Evolutionary conservation across 2,329 filamentous ascomycete species (phyloP).

Genomic region (Fusarium miscanthi): DNA sequence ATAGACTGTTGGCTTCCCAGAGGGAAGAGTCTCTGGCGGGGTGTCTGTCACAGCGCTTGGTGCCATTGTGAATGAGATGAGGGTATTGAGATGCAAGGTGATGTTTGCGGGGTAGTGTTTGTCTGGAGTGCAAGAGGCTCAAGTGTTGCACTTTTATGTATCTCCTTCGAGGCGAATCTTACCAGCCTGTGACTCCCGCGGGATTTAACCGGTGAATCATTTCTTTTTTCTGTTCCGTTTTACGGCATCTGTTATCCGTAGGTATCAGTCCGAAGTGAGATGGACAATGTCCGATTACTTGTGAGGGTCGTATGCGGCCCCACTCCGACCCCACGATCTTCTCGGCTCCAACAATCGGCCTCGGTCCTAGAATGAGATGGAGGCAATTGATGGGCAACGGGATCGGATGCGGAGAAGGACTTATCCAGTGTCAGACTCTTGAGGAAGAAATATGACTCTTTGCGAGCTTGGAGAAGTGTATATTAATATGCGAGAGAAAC

Average conservation of each 20-base stretch:
- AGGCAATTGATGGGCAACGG: background rate
- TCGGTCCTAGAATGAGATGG: background rate
- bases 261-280: background rate
- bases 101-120: background rate
- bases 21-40: background rate
- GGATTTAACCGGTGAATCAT: background rate
- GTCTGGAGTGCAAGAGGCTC: background rate
- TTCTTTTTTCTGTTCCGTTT: background rate
- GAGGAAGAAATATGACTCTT: background rate
- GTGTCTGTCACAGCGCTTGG: slow-evolving; percentile 12
- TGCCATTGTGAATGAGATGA: slow-evolving; percentile 1
- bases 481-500: slow-evolving; percentile 14
- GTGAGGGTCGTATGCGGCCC: background rate
- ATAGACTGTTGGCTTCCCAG: slow-evolving; percentile 53
- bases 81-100: background rate
- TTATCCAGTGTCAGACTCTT: background rate
- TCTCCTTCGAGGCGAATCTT: accelerated
- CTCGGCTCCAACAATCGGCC: slow-evolving; percentile 3
- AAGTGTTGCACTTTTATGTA: slow-evolving; percentile 21
- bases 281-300: slow-evolving; percentile 7
- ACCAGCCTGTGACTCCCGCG: background rate
- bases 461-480: background rate
- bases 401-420: background rate
- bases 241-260: background rate
- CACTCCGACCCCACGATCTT: slow-evolving; percentile 18